Evolutionary conservation across 257 asterid genomes (phyloP).

Genomic region (Fraxinus cuspidata): DNA sequence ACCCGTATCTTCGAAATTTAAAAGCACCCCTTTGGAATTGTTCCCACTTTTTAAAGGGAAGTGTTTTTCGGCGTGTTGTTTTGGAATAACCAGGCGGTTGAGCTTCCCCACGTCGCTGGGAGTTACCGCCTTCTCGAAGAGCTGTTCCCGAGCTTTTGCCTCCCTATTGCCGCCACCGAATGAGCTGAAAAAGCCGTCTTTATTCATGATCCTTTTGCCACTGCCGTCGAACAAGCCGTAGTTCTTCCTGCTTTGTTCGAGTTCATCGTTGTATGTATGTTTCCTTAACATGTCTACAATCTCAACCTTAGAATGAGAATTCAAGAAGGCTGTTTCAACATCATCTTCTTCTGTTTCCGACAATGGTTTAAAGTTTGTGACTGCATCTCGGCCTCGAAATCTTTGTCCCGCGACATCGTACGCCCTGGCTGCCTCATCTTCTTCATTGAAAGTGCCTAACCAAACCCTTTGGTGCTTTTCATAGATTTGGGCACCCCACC

Average conservation of each 20-base stretch:
- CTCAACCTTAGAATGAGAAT: conserved; percentile 69
- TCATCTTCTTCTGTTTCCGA: conserved; percentile 40
- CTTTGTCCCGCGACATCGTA: conserved; percentile 88
- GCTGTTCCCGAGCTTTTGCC: conserved; percentile 47
- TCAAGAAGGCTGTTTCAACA: conserved; percentile 52
- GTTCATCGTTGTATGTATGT: conserved; percentile 79
- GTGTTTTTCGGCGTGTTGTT: conserved; percentile 76
- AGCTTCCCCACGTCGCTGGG: conserved; percentile 82
- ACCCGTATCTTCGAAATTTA: conserved; percentile 63
- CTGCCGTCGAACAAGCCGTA: conserved; percentile 24
- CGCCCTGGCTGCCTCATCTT: conserved; percentile 76
- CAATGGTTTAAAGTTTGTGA: conserved; percentile 69
- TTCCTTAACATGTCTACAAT: conserved; percentile 88
- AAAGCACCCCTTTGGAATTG: conserved; percentile 54
- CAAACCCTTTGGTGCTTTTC: conserved; percentile 90
- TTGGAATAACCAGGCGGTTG: conserved; percentile 74
- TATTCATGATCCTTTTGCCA: conserved; percentile 2
- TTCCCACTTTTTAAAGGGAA: conserved; percentile 56
- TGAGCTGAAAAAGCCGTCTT: conserved; percentile 12
- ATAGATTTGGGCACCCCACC: conserved; percentile 98
- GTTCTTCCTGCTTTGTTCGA: conserved; percentile 59
- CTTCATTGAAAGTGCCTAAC: conserved; percentile 86
- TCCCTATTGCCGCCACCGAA: conserved; percentile 24
- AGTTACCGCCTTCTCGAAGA: conserved; percentile 84
- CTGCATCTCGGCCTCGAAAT: conserved; percentile 95